These are phyloP conservation scores for Colletotrichum phormii DNA, from an alignment of 2,329 filamentous ascomycete genomes.

Conservation along the genomic window DNA sequence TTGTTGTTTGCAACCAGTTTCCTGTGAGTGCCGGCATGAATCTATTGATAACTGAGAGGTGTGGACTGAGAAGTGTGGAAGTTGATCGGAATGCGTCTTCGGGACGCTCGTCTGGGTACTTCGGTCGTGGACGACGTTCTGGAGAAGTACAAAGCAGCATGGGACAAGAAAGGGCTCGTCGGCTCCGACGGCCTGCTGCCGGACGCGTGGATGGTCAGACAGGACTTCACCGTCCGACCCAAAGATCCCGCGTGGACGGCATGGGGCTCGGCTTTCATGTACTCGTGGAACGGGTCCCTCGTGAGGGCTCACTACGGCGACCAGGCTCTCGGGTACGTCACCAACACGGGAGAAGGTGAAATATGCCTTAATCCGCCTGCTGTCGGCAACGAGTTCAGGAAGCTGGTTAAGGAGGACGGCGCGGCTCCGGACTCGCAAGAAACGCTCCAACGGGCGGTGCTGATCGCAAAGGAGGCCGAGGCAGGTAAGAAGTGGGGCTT, in stretches of 20 bases:
- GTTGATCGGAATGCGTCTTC: conserved; percentile 33
- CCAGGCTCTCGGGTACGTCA: conserved; percentile 44
- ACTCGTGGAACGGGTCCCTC: conserved; percentile 2
- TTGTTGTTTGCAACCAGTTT: conserved; percentile 57
- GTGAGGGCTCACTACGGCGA: conserved; percentile 36
- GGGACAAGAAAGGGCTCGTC: neutral
- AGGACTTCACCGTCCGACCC: neutral
- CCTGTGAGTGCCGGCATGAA: conserved; percentile 45
- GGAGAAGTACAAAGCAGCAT: neutral
- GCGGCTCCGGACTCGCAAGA: conserved; percentile 35
- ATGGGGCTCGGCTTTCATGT: neutral
- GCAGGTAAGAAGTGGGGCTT: neutral
- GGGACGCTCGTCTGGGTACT: neutral
- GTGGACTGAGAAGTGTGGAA: neutral
- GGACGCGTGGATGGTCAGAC: neutral
- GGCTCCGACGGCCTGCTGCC: neutral
- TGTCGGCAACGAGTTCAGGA: conserved; percentile 42
- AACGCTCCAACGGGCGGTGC: neutral
- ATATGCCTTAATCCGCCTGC: conserved; percentile 39
- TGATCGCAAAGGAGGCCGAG: neutral
- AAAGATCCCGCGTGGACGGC: neutral
- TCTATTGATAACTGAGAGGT: conserved; percentile 40
- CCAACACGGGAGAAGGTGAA: conserved; percentile 40
- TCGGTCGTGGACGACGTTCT: neutral
- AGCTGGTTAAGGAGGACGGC: conserved; percentile 28